Base-by-base conservation (phyloP, 2,329 filamentous ascomycete species). In the Claviceps arundinis region DNA sequence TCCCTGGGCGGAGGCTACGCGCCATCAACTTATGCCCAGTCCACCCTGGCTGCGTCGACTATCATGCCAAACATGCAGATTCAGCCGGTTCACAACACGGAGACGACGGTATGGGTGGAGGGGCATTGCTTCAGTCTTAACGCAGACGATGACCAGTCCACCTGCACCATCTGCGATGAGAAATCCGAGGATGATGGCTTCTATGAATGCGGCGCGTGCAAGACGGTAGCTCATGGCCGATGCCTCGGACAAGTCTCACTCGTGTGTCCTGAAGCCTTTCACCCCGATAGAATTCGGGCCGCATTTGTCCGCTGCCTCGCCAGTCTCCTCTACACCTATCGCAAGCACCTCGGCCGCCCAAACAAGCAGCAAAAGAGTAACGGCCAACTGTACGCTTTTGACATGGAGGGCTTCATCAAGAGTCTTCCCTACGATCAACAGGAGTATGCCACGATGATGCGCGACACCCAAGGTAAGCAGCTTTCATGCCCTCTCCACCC, bases 21-120 rank as follows among this genome's bases (percentile, higher is more conserved):
- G 5, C 87, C 87, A 3, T 91, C 87, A 2, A 82, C 87, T 2
- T 93, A 93, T 62, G 87, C 87, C 0, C 85, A 87, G 60, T 91
- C 87, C n/a, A 93, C 88, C 0, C 70, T 93, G 46, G 87, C 87
- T 2, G 87, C 87, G 7, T 90, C 86, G 6, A 93, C 87, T 2
- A 82, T 93, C 59, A 90, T 93, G 87, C 87, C 88, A 38, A 86
- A 83, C 60, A 85, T 89, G 77, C 77, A 88, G 55, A 78, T 89
- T 56, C 86, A 90, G 61, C 85, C 85, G 1, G 87, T 91, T 7
- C 74, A 75, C 47, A 88, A 91, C 61, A 89, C 86, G 0, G 85
- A 89, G 47, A 87, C 82, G 1, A 87, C 78, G 0, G 81, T 88
- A 47, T 93, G 87, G 87, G 84, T 89, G 1, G 87, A 93, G 65